Base-by-base conservation (phyloP, 2,329 filamentous ascomycete genomes). In the Xylaria digitata region DNA sequence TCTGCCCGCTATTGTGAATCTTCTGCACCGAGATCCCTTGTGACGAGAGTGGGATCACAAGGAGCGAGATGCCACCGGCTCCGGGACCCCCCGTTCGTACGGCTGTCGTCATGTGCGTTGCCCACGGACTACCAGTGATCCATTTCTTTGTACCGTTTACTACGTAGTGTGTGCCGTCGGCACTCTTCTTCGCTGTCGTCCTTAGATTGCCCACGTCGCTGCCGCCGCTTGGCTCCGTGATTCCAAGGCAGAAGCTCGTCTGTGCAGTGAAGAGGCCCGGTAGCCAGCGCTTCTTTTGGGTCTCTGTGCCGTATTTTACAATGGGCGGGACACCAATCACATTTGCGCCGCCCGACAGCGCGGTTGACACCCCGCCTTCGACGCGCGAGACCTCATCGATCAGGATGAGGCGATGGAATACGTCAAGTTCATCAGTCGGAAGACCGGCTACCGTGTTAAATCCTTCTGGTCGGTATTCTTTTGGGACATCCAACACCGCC, bases 141-240 rank as follows among this genome's bases (percentile, higher is more conserved):
- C 87, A 89, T 74, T 89, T 89, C 80, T 90, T 90, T 43, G 83
- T 83, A 0, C 88, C 88, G 61, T 87, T 89, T 6, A 90, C 86
- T 55, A 89, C 73, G 71, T 89, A 90, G 62, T 81, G 74, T 48
- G 82, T 78, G 0, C 82, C 83, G 45, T 83, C 78, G 13, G 54
- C 61, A n/a, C 21, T 70, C 19, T 78, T 79, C 49, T 76, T 76
- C 0, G 88, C 89, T 0, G 84, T 89, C 9, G 88, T 90, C 63
- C 82, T 81, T 57, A 91, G 85, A 71, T 85, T 86, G 1, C 86
- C 86, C 1, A 91, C 88, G 74, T 91, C 89, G 4, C 86, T 89
- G 2, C 86, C 86, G 82, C 82, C 9, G n/a, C 70, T 70, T 8
- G 74, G 73, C 56, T 76, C 74, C 19, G 75, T 76, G 63, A 76